phyloP scores from a whole-genome alignment of 352 stramenopile species.

The Globisporangium radiosum region DNA sequence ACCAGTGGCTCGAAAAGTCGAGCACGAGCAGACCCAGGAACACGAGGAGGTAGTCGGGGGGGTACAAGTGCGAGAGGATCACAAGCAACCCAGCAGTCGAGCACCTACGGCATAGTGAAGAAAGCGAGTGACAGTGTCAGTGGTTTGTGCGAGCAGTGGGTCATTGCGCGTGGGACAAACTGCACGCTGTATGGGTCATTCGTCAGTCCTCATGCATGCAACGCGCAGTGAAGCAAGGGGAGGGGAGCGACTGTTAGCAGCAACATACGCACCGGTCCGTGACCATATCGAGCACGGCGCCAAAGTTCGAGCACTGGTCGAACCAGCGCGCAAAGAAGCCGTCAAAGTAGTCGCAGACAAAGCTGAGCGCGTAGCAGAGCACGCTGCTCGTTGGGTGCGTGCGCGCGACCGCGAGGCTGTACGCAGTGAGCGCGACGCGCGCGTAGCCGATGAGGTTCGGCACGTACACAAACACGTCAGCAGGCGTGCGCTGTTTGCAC shows the following conservation, averaged over 20 bases:
- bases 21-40: constrained; percentile 92
- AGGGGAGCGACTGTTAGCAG: neutral
- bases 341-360: constrained; percentile 97
- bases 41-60: constrained; percentile 51
- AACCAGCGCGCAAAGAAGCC: constrained; percentile 95
- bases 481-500: constrained; percentile 26
- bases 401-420: constrained; percentile 80
- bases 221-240: neutral
- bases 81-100: constrained; percentile 94
- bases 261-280: constrained; percentile 81
- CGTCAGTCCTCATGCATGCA: no score
- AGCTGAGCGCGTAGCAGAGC: constrained; percentile 92
- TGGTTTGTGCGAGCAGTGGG: neutral
- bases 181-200: no score
- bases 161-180: no score
- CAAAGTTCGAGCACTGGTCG: constrained; percentile 94
- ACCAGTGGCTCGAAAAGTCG: constrained; percentile 97
- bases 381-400: constrained; percentile 64
- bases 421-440: constrained; percentile 82
- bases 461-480: constrained; percentile 92
- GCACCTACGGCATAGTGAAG: constrained; percentile 40
- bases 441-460: constrained; percentile 96
- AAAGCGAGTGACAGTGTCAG: neutral
- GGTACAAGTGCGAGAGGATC: constrained; percentile 91
- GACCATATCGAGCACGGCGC: constrained; percentile 97